Percentiles rank a stretch among this genome's conserved stretches.
Evolutionary conservation across 2,329 filamentous ascomycete species (phyloP).

Genomic region (Nannizzia gypsea): DNA sequence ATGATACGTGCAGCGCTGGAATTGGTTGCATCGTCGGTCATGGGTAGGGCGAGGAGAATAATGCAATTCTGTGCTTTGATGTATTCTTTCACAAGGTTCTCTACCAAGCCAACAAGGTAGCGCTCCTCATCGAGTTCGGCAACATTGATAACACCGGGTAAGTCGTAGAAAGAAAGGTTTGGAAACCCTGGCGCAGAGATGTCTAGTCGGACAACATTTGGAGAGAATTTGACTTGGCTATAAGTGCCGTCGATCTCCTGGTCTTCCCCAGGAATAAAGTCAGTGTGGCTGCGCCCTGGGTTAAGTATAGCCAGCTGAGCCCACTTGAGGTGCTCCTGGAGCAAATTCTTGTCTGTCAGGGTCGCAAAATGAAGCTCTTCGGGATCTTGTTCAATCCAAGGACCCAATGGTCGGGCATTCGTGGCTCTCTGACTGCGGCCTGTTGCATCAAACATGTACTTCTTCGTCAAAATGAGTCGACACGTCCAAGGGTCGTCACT

Average conservation of each 20-base stretch:
- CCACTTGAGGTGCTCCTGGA: slow-evolving; percentile 57
- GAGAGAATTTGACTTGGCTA: slow-evolving; percentile 57
- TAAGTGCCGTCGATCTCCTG: slow-evolving; percentile 21
- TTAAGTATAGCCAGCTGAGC: slow-evolving; percentile 71
- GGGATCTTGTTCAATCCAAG: slow-evolving; percentile 47
- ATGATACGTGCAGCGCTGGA: slow-evolving; percentile 59
- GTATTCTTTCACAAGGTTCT: slow-evolving; percentile 58
- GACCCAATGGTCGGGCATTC: slow-evolving; percentile 46
- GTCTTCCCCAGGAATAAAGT: slow-evolving; percentile 45
- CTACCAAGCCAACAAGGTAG: slow-evolving; percentile 60
- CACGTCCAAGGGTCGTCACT: slow-evolving; percentile 51
- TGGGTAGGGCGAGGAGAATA: slow-evolving; percentile 63
- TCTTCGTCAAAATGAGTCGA: slow-evolving; percentile 51
- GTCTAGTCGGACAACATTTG: slow-evolving; percentile 66
- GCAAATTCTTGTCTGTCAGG: slow-evolving; percentile 47
- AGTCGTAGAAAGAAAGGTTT: slow-evolving; percentile 69
- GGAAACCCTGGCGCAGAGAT: slow-evolving; percentile 61
- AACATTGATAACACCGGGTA: slow-evolving; percentile 70
- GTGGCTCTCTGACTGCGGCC: slow-evolving; percentile 38
- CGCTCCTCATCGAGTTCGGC: slow-evolving; percentile 51
- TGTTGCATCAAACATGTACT: slow-evolving; percentile 44
- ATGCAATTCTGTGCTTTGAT: slow-evolving; percentile 58
- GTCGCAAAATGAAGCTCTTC: slow-evolving; percentile 49
- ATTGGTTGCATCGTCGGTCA: slow-evolving; percentile 67
- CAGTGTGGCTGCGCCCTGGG: slow-evolving; percentile 42